Conservation (phyloP, 2,329 filamentous ascomycete species). For the Colletotrichum brevisporum region DNA sequence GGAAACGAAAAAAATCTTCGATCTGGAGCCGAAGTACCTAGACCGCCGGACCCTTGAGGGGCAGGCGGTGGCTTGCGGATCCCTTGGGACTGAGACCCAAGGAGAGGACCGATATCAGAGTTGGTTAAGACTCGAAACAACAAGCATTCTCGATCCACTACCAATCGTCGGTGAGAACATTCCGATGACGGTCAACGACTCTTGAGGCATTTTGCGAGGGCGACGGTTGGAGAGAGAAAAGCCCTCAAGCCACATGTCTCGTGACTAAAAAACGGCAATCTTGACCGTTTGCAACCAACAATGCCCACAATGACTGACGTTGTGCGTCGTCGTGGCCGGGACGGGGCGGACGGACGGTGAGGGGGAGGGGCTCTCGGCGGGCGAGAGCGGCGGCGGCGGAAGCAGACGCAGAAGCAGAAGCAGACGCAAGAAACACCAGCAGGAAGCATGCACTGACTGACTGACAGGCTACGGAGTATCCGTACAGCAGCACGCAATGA, state of each 20-base stretch:
- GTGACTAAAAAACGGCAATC: constrained; percentile 4
- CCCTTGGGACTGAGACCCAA: neutral
- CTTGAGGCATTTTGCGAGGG: neutral
- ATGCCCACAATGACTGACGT: constrained; percentile 3
- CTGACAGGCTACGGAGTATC: too few relatives aligned
- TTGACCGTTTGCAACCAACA: neutral
- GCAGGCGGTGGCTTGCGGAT: neutral
- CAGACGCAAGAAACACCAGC: constrained; percentile 1
- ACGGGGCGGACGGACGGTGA: constrained; percentile 4
- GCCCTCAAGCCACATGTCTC: constrained; percentile 12
- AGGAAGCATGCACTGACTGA: neutral
- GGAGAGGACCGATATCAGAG: neutral
- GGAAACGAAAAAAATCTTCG: neutral
- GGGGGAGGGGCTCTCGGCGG: constrained; percentile 4
- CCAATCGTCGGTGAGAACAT: constrained; percentile 16
- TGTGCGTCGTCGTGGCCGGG: constrained; percentile 1
- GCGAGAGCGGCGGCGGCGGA: constrained; percentile 11
- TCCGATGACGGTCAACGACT: constrained; percentile 4
- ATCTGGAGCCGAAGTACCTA: neutral
- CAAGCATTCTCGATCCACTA: constrained; percentile 10
- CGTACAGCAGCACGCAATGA: constrained; percentile 3
- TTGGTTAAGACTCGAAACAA: neutral
- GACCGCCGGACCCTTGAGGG: constrained; percentile 5
- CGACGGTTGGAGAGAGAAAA: constrained; percentile 5
- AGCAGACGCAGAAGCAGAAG: neutral